Percentiles rank a stretch among this genome's conserved stretches.
Evolutionary conservation across 306 rosid genomes (phyloP).

Genomic region (Clitoria ternatea): DNA sequence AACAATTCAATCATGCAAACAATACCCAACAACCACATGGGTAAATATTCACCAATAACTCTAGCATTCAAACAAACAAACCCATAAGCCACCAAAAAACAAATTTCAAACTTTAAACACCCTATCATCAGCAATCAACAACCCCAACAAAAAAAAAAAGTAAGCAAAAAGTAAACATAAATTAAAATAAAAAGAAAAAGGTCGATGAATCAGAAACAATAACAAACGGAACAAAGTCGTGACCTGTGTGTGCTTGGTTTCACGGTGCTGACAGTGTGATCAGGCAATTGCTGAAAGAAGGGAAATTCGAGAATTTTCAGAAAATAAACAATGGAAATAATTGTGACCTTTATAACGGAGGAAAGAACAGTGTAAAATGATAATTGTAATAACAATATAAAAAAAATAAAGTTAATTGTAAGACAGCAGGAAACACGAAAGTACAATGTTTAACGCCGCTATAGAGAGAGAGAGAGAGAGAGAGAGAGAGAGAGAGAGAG

Average conservation of each 20-base stretch:
- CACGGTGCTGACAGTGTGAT: constrained; percentile 21
- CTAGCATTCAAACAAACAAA: background rate
- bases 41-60: background rate
- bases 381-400: background rate
- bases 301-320: background rate
- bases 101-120: background rate
- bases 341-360: constrained; percentile 16
- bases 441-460: background rate
- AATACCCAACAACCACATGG: background rate
- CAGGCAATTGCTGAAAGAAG: background rate
- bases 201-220: background rate
- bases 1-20: constrained; percentile 8
- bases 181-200: background rate
- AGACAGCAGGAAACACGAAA: background rate
- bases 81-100: background rate
- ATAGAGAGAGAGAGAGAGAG: background rate
- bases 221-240: background rate
- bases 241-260: constrained; percentile 1
- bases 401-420: background rate
- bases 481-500: background rate
- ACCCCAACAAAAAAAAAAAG: background rate
- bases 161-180: background rate
- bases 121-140: constrained; percentile 4
- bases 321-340: background rate
- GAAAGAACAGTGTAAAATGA: background rate